phyloP scores from a whole-genome alignment of 352 stramenopile species.

The Elongisporangium undulatum region DNA sequence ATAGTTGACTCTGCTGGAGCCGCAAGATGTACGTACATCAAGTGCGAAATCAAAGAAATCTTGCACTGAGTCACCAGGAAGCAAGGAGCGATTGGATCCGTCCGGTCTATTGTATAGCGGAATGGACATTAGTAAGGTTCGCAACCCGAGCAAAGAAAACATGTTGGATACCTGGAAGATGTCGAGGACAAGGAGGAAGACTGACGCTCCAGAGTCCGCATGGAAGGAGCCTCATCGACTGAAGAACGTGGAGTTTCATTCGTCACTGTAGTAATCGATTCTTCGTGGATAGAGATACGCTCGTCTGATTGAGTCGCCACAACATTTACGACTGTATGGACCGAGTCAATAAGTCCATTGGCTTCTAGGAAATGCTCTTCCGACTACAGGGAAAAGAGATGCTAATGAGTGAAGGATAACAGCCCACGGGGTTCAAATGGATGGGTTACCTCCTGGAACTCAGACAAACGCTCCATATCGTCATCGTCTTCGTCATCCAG shows the following conservation, averaged over 20 bases:
- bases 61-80: not conserved
- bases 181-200: not conserved
- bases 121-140: not conserved
- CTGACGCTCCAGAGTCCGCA: not conserved
- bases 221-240: not conserved
- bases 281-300: not conserved
- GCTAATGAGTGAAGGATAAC: not conserved
- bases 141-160: not conserved
- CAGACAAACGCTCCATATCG: slow-evolving; percentile 60
- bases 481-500: slow-evolving; percentile 20
- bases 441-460: slow-evolving; percentile 60
- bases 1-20: not conserved
- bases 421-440: not conserved
- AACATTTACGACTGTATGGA: slow-evolving; percentile 75
- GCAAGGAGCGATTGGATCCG: not conserved
- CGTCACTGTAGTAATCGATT: not conserved
- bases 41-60: not conserved
- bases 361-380: slow-evolving; percentile 72
- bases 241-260: not conserved
- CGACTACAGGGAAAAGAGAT: slow-evolving; percentile 22
- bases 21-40: not conserved
- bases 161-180: not conserved
- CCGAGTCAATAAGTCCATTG: slow-evolving; percentile 74
- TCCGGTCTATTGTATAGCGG: not conserved
- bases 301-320: slow-evolving; percentile 19